phyloP scores from a whole-genome alignment of 2,329 filamentous ascomycete species.

The Verticillium longisporum region DNA sequence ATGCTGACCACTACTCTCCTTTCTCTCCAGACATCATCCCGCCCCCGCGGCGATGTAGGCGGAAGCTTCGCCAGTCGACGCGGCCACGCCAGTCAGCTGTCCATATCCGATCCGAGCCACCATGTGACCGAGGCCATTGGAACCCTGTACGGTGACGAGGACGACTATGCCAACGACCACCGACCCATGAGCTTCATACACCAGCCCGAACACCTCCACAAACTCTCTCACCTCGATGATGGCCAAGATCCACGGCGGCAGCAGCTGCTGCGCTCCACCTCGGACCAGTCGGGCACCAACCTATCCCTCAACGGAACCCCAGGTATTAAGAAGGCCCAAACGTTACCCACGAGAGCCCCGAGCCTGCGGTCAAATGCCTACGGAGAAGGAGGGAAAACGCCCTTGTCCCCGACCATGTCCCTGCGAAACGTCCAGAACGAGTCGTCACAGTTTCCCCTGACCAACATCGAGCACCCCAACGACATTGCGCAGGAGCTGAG shows the following conservation, averaged over 20 bases:
- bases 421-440: conserved; percentile 50
- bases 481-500: conserved; percentile 88
- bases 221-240: conserved; percentile 18
- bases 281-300: conserved; percentile 31
- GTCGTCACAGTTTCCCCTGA: conserved; percentile 73
- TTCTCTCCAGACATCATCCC: conserved; percentile 46
- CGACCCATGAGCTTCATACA: conserved; percentile 72
- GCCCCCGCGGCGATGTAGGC: conserved; percentile 47
- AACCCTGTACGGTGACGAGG: conserved; percentile 77
- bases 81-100: conserved; percentile 51
- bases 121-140: conserved; percentile 94
- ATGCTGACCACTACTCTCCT: conserved; percentile 13
- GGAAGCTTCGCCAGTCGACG: conserved; percentile 52
- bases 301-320: conserved; percentile 20
- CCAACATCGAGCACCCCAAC: conserved; percentile 83
- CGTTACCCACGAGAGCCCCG: conserved; percentile 28
- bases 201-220: conserved; percentile 43
- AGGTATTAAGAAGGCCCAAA: conserved; percentile 35
- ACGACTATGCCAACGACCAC: conserved; percentile 49
- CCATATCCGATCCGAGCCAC: conserved; percentile 81
- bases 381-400: conserved; percentile 33
- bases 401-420: conserved; percentile 45
- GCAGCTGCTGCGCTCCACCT: conserved; percentile 35
- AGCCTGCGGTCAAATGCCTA: conserved; percentile 33
- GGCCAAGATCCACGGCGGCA: conserved; percentile 27